phyloP scores from a whole-genome alignment of 208 protist species.

The Strigomonas culicis region DNA sequence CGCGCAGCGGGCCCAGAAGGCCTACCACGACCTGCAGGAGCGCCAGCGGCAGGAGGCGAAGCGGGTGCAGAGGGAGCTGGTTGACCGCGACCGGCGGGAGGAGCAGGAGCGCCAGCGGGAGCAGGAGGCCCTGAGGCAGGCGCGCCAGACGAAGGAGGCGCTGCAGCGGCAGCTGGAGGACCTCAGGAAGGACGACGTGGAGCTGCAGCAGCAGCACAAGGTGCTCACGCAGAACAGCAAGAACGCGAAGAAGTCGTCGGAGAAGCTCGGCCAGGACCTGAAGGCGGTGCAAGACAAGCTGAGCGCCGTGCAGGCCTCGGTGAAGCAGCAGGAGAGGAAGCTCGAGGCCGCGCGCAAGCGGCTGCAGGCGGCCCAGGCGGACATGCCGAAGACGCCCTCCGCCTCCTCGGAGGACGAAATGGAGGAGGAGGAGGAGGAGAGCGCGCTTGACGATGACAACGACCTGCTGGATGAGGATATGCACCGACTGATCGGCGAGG shows the following conservation, averaged over 20 bases:
- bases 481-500: conserved; percentile 36
- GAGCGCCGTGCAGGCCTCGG: conserved; percentile 40
- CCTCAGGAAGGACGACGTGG: conserved; percentile 54
- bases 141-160: conserved; percentile 68
- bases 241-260: conserved; percentile 51
- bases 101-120: conserved; percentile 76
- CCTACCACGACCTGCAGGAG: conserved; percentile 70
- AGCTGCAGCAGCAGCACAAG: conserved; percentile 57
- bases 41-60: conserved; percentile 69
- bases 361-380: conserved; percentile 31
- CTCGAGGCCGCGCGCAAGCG: conserved; percentile 31
- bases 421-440: conserved; percentile 9
- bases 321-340: conserved; percentile 62
- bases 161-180: conserved; percentile 59
- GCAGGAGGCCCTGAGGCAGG: conserved; percentile 70
- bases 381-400: conserved; percentile 42
- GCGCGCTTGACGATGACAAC: conserved; percentile 28
- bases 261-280: conserved; percentile 55
- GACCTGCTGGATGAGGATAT: conserved; percentile 20
- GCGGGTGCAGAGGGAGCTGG: conserved; percentile 63
- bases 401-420: conserved; percentile 31
- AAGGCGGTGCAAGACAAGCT: conserved; percentile 48
- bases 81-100: conserved; percentile 72
- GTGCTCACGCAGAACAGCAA: conserved; percentile 51
- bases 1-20: conserved; percentile 50